phyloP scores from a whole-genome alignment of 306 rosid genomes.

The Crotalaria pallida region DNA sequence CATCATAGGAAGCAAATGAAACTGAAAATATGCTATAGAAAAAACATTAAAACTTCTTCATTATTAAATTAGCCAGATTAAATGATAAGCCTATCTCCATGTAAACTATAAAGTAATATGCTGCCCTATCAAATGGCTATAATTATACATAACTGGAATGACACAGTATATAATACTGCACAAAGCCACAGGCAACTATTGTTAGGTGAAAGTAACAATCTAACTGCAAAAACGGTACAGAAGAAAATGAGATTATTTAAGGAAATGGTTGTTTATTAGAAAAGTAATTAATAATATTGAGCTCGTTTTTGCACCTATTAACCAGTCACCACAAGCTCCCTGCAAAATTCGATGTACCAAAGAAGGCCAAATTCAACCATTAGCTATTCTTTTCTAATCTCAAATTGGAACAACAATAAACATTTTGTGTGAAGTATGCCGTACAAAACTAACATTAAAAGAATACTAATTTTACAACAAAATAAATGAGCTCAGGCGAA shows the following conservation, averaged over 20 bases:
- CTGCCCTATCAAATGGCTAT: too few species aligned
- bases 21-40: too few species aligned
- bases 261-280: not conserved
- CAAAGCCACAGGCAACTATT: not conserved
- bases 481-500: not conserved
- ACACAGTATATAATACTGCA: not conserved
- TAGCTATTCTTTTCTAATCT: constrained; percentile 7
- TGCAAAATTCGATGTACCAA: not conserved
- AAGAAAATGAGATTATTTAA: not conserved
- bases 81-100: too few species aligned
- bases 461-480: not conserved
- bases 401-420: not conserved
- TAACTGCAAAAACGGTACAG: not conserved
- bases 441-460: not conserved
- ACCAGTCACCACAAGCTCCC: constrained; percentile 5
- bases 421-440: not conserved
- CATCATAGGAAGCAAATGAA: too few species aligned
- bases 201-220: not conserved
- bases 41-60: too few species aligned
- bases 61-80: too few species aligned
- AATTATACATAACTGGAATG: not conserved
- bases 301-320: not conserved
- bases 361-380: constrained; percentile 5
- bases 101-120: too few species aligned
- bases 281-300: not conserved